Percentiles rank a stretch among this genome's conserved stretches.
phyloP scores from a whole-genome alignment of 495 filamentous ascomycete genomes.

The Neurospora tetraspora region DNA sequence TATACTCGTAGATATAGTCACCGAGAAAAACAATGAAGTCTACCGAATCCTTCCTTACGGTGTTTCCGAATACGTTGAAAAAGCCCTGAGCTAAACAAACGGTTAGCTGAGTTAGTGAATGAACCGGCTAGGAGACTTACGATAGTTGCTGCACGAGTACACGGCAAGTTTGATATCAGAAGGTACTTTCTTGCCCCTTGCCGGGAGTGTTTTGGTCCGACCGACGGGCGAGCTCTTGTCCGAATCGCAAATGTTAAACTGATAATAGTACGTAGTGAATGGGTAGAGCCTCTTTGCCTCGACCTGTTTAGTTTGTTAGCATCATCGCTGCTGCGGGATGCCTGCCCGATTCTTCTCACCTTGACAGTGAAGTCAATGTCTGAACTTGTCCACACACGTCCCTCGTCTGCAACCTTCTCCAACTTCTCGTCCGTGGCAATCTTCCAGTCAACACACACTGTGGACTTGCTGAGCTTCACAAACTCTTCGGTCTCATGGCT shows the following conservation, averaged over 20 bases:
- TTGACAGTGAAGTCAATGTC: constrained; percentile 65
- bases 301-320: constrained; percentile 29
- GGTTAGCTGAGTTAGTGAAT: neutral
- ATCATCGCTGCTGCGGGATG: neutral
- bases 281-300: constrained; percentile 49
- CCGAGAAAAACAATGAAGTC: constrained; percentile 58
- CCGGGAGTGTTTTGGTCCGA: constrained; percentile 45
- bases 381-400: constrained; percentile 48
- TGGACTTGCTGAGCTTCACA: constrained; percentile 31
- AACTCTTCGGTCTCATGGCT: constrained; percentile 44
- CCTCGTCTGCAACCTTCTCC: constrained; percentile 12
- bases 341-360: constrained; percentile 17
- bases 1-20: constrained; percentile 62
- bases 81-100: constrained; percentile 31
- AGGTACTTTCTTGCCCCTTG: constrained; percentile 25
- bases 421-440: constrained; percentile 30
- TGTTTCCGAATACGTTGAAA: constrained; percentile 57
- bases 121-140: constrained; percentile 19
- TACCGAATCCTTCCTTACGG: constrained; percentile 54
- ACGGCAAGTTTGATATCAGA: constrained; percentile 40
- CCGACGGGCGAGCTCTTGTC: constrained; percentile 36
- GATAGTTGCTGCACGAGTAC: constrained; percentile 49
- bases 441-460: constrained; percentile 50
- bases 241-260: constrained; percentile 44
- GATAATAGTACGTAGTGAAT: constrained; percentile 53